Evolutionary conservation across 2,329 filamentous ascomycete genomes (phyloP), one percentile per base, ranked within the genome.

Genomic region (Epichloe gansuensis): DNA sequence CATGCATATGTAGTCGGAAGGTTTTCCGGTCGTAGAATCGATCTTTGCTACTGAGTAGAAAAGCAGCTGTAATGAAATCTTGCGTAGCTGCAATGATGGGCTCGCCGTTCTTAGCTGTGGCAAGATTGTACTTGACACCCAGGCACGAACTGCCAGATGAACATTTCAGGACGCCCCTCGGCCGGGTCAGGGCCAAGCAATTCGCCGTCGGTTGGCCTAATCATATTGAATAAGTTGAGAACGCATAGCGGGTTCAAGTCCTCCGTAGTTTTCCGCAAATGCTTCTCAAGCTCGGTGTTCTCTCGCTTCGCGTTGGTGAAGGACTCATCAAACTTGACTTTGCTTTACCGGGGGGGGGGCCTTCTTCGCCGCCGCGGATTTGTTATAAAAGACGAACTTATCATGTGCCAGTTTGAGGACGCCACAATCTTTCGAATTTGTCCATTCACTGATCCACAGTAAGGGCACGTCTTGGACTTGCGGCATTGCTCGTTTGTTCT

Each of bases 11-110:
- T 3, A 31, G 8, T 31, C 27, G 2, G 2, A 31, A 31, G 27
- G 8, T 9, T 31, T 31, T 31, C 27, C 27, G 8, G 27, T 31
- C 27, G 27, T 9, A 9, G 27, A 9, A 31, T 31, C 27, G 4
- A 25, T 25, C 23, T 27, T 27, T 27, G 25, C 25, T 7, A 2
- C 2, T 7, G 5, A 7, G 25, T 5, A 27, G 25, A 7, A 27
- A 27, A 0, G 93, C 87, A 5, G 90, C 90, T 31, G 91, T 97
- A 61, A 98, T 97, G 71, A 98, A 97, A 75, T 98, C 93, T 63
- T 98, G 93, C 34, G 95, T 97, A 21, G 93, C 91, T 21, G 90
- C 89, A 71, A 98, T 97, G 61, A 97, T 95, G 2, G 93, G 93
- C 60, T 95, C 91, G 64, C 93, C 93, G 70, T 21, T 21, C 17